Evolutionary conservation across 352 stramenopile species (phyloP).

Genomic region (Globisporangium paddicum): DNA sequence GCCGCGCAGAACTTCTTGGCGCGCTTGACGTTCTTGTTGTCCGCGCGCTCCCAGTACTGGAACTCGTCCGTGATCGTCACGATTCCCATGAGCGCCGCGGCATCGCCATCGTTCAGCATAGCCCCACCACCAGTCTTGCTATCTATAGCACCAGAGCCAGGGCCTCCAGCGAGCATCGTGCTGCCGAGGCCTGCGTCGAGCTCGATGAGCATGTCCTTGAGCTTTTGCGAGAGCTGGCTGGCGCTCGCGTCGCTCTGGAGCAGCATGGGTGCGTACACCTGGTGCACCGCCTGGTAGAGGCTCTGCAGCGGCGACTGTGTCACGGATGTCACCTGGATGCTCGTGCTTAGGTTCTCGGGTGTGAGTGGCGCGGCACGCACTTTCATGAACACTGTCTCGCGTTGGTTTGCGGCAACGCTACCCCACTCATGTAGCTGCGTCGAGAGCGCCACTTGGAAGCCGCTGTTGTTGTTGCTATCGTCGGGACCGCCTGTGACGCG

Average conservation of each 20-base stretch:
- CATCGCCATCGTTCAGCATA: constrained; percentile 23
- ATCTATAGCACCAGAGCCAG: constrained; percentile 16
- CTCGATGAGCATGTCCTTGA: constrained; percentile 76
- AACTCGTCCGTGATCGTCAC: constrained; percentile 85
- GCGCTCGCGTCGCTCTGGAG: constrained; percentile 44
- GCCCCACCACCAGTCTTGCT: constrained; percentile 10
- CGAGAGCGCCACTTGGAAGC: constrained; percentile 17
- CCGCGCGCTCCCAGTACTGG: constrained; percentile 74
- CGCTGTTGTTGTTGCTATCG: constrained; percentile 14
- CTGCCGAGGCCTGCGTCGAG: constrained; percentile 60
- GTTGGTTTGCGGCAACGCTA: constrained; percentile 1
- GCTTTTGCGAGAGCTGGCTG: constrained; percentile 59
- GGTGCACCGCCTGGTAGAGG: constrained; percentile 76
- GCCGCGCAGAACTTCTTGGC: constrained; percentile 72
- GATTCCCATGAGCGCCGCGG: constrained; percentile 65
- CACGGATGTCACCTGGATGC: constrained; percentile 67
- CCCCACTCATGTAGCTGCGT: constrained; percentile 24
- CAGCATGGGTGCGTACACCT: constrained; percentile 79
- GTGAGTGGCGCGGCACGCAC: constrained; percentile 38
- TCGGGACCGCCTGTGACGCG: constrained; percentile 15
- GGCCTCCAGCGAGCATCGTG: constrained; percentile 30
- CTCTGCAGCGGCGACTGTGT: constrained; percentile 66
- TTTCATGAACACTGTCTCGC: constrained; percentile 67
- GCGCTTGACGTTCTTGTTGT: constrained; percentile 51
- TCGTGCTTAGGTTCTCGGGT: constrained; percentile 65